Conservation (phyloP, 2,329 filamentous ascomycete genomes). For the Epichloe typhina region DNA sequence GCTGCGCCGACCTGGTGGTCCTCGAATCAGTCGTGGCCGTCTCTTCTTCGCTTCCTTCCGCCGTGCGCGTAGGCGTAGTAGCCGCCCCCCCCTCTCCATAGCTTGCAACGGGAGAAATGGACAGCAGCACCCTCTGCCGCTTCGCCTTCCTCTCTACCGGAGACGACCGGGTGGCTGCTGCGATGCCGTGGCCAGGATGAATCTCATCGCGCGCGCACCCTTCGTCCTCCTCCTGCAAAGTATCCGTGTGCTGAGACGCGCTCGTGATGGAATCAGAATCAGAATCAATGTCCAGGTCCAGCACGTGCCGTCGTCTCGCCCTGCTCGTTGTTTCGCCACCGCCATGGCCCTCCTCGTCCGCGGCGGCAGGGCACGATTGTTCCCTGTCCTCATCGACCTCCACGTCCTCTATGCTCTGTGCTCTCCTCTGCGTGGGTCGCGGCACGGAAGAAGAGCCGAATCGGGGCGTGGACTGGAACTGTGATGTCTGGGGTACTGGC, state of each 20-base stretch:
- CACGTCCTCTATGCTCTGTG: slow-evolving; percentile 20
- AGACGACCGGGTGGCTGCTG: not conserved
- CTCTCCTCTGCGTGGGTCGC: slow-evolving; percentile 16
- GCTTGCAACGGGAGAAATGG: slow-evolving; percentile 12
- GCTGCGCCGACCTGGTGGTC: slow-evolving; percentile 7
- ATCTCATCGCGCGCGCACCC: not conserved
- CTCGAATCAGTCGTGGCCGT: not conserved
- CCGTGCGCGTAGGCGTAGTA: not conserved
- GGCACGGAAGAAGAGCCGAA: slow-evolving; percentile 22
- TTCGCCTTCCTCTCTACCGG: slow-evolving; percentile 8
- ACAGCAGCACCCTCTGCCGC: slow-evolving; percentile 5
- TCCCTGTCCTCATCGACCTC: slow-evolving; percentile 18
- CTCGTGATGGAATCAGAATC: not conserved
- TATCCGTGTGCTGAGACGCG: not conserved
- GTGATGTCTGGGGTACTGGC: slow-evolving; percentile 14
- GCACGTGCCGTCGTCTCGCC: not conserved
- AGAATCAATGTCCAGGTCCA: not conserved
- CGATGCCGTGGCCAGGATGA: no score
- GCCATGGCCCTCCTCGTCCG: not conserved
- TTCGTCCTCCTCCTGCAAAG: not conserved
- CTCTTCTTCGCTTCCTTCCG: not conserved
- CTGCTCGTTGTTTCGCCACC: not conserved
- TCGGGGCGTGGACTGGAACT: slow-evolving; percentile 26
- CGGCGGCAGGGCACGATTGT: not conserved
- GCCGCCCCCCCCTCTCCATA: not conserved